phyloP scores from a whole-genome alignment of 805 yeast genomes.

The Metschnikowia lochheadii region DNA sequence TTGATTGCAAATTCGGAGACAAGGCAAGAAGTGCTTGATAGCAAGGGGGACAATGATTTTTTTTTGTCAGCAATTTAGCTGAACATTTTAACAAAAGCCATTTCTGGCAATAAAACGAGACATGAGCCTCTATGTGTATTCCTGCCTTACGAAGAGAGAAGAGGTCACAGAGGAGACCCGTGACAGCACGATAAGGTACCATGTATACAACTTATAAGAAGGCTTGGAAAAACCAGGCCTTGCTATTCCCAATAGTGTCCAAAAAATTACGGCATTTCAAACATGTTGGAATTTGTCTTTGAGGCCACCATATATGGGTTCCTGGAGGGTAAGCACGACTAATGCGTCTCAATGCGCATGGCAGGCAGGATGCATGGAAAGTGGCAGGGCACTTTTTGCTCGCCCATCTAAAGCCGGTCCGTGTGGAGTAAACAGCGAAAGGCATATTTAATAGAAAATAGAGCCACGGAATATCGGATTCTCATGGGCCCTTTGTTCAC shows the following conservation, averaged over 20 bases:
- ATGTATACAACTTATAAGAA: not conserved
- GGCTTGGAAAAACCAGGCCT: no score
- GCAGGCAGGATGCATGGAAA: not conserved
- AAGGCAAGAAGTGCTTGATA: not conserved
- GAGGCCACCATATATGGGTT: not conserved
- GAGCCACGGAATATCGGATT: no score
- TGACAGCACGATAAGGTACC: not conserved
- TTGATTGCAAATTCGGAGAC: not conserved
- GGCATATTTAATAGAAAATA: not conserved
- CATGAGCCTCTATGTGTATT: not conserved
- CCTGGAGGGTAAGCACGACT: not conserved
- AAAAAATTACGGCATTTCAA: no score
- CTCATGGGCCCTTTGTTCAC: no score
- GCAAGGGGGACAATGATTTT: not conserved
- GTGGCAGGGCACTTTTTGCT: not conserved
- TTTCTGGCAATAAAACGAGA: not conserved
- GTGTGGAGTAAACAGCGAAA: not conserved
- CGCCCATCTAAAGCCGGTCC: not conserved
- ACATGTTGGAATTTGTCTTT: no score
- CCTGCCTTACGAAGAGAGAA: not conserved
- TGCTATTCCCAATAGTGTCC: no score
- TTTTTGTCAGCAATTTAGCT: not conserved
- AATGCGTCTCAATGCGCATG: not conserved
- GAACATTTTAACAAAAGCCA: not conserved
- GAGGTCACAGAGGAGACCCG: not conserved